Base-by-base conservation (phyloP, 164 flowering plant genomes). In the Stephania yunnanensis region DNA sequence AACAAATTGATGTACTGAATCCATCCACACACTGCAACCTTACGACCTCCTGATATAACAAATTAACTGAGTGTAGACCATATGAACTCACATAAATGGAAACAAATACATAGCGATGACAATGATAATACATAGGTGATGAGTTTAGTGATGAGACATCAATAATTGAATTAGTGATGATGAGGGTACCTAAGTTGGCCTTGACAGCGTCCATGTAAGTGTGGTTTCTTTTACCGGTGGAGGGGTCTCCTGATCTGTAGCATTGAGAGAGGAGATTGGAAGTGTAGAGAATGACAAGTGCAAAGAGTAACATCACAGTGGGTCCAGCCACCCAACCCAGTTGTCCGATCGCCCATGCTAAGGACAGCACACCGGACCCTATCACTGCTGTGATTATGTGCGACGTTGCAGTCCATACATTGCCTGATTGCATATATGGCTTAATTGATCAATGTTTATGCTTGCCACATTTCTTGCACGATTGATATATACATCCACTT, bases 321-420 rank as follows among this genome's bases (percentile, higher is more conserved):
- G 91, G 89, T n/a, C 89, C 92, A 1, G 87, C 86, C 64, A 89
- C 79, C 92, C 92, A 89, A 29, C 92, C 91, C 8, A 89, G 89
- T 79, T 87, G 91, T 13, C 75, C 91, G 12, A 85, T 79, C 10
- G 89, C 90, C 92, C 92, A 87, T 77, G 89, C 90, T 79, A 89
- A 70, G 0, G 92, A 87, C 6, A 89, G 82, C 5, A 89, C 90
- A 15, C 90, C 89, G 6, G 92, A 89, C 42, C 90, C 92, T 46
- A 89, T 89, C 5, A 87, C 89, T 10, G 87, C 88, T 3, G 90
- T 89, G n/a, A 87, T 85, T 12, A 81, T 86, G 74, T 89, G 92
- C 17, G 90, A 75, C 10, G 83, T 72, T 53, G 89, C 86, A 0
- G 92, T 89, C 90, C 87, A 85, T 44, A 85, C 76, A 15, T 78